Base-by-base conservation (phyloP, 2,329 filamentous ascomycete species). In the Alternaria conjuncta region DNA sequence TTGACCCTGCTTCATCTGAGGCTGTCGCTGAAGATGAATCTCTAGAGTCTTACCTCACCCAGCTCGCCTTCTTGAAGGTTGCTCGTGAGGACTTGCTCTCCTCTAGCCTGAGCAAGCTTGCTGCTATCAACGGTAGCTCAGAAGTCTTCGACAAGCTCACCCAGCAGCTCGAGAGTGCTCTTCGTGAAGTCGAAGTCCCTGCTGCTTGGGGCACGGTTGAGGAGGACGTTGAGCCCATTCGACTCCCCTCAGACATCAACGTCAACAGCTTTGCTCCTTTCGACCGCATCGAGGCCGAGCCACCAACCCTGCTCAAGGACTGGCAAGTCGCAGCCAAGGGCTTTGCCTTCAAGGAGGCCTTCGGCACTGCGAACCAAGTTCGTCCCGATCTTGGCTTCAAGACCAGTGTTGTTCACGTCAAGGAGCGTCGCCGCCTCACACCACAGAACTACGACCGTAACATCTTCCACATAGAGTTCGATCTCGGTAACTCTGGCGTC, bases 401-500 rank as follows among this genome's bases (percentile, higher is more conserved):
- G 87, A 98, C 95, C 2, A 90, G 88, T 74, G 92, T 93, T 45
- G 91, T 97, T 57, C 91, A 89, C 58, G 94, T 99, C 81, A 93
- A 96, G 85, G 96, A 98, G 85, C 97, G 97, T 84, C 92, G 96
- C 66, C 90, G 96, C 68, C 87, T 99, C 59, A 99, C 96, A 0
- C 96, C 96, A 4, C 75, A 82, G 23, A 91, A 90, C 30, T 99
- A 99, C 78, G 94, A 98, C 81, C 93, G 96, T 73, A 97, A 99
- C 86, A 98, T 99, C 82, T 99, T 99, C 90, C 96, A 99, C 84
- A 98, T 99, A 67, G 96, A 99, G 82, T 99, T 99, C 75, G 96
- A 98, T 77, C 88, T 99, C 23, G 95, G 95, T 64, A 83, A 90
- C 75, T 97, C 95, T 32, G 95, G 94, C 43, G 89, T 99, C 68